A percentile compares a stretch with the other conserved stretches of the same genome.
These are phyloP conservation scores for Epichloe festucae DNA, from an alignment of 2,329 filamentous ascomycete genomes.

Conservation along the genomic window DNA sequence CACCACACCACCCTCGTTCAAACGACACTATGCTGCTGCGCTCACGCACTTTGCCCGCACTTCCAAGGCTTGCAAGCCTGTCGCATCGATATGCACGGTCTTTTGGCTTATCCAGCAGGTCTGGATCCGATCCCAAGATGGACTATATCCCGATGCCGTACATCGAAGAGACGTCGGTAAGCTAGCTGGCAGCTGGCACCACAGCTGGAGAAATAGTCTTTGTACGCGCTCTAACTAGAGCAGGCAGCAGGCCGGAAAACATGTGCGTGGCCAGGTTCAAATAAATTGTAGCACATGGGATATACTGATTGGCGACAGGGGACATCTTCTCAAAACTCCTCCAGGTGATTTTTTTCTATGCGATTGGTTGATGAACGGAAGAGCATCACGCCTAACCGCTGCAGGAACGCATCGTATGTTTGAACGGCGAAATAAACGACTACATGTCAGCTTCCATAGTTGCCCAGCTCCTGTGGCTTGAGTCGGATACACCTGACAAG, in stretches of 20 bases:
- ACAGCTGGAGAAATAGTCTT: not conserved
- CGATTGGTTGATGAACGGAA: not conserved
- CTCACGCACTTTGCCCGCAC: slow-evolving; percentile 16
- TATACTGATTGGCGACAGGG: slow-evolving; percentile 33
- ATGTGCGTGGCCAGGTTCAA: slow-evolving; percentile 38
- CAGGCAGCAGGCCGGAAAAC: slow-evolving; percentile 67
- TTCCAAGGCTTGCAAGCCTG: slow-evolving; percentile 17
- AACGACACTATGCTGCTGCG: slow-evolving; percentile 18
- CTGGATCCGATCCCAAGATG: slow-evolving; percentile 16
- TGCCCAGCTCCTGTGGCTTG: slow-evolving; percentile 91
- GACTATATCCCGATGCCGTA: slow-evolving; percentile 44
- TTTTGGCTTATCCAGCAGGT: slow-evolving; percentile 29
- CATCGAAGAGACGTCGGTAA: slow-evolving; percentile 34
- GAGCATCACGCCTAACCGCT: slow-evolving; percentile 7
- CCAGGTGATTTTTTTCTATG: slow-evolving; percentile 37
- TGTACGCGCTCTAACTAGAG: slow-evolving; percentile 15
- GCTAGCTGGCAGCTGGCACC: slow-evolving; percentile 5
- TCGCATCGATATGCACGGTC: slow-evolving; percentile 23
- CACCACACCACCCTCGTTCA: not conserved
- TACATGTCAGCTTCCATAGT: slow-evolving; percentile 86
- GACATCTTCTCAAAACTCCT: slow-evolving; percentile 73
- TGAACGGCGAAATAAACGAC: slow-evolving; percentile 87
- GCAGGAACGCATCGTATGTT: slow-evolving; percentile 82
- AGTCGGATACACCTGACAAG: slow-evolving; percentile 89
- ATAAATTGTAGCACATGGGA: not conserved